phyloP scores from a whole-genome alignment of 2,329 filamentous ascomycete genomes.

The Colletotrichum sp. region DNA sequence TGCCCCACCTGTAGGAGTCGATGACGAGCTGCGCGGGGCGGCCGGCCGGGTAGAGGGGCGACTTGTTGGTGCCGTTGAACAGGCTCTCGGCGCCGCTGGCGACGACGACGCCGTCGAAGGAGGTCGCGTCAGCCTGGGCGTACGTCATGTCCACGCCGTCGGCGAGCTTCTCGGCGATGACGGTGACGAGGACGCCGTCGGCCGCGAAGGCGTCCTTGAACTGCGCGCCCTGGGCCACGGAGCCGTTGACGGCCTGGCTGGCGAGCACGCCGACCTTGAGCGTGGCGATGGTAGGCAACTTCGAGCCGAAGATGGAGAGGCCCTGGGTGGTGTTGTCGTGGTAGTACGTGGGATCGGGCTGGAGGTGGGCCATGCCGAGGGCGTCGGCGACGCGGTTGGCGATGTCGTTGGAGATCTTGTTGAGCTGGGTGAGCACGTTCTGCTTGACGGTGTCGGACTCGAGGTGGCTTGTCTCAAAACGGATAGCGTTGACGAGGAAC shows the following conservation, averaged over 20 bases:
- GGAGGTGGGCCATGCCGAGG: slow-evolving; percentile 63
- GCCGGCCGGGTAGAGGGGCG: slow-evolving; percentile 66
- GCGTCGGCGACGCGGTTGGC: slow-evolving; percentile 68
- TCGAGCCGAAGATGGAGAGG: slow-evolving; percentile 63
- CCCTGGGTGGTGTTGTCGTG: slow-evolving; percentile 69
- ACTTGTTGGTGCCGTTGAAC: slow-evolving; percentile 49
- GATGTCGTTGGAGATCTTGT: slow-evolving; percentile 70
- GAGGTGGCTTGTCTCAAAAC: slow-evolving; percentile 71
- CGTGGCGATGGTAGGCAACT: slow-evolving; percentile 64
- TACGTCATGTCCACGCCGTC: slow-evolving; percentile 68
- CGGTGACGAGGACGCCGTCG: slow-evolving; percentile 59
- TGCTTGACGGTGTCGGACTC: slow-evolving; percentile 61
- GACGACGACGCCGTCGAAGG: slow-evolving; percentile 69
- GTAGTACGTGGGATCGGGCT: slow-evolving; percentile 68
- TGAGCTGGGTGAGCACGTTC: slow-evolving; percentile 73
- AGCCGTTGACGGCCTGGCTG: slow-evolving; percentile 42
- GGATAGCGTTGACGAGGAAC: slow-evolving; percentile 74
- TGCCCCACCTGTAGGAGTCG: slow-evolving; percentile 71
- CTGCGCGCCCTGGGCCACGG: slow-evolving; percentile 51
- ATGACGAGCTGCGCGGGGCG: slow-evolving; percentile 68
- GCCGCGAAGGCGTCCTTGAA: slow-evolving; percentile 55
- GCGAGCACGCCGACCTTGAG: slow-evolving; percentile 69
- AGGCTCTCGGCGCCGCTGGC: slow-evolving; percentile 56
- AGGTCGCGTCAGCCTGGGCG: slow-evolving; percentile 64
- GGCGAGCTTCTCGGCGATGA: slow-evolving; percentile 65